These are phyloP conservation scores for Xylariaceae sp. DNA, from an alignment of 2,329 filamentous ascomycete genomes.

Conservation along the genomic window DNA sequence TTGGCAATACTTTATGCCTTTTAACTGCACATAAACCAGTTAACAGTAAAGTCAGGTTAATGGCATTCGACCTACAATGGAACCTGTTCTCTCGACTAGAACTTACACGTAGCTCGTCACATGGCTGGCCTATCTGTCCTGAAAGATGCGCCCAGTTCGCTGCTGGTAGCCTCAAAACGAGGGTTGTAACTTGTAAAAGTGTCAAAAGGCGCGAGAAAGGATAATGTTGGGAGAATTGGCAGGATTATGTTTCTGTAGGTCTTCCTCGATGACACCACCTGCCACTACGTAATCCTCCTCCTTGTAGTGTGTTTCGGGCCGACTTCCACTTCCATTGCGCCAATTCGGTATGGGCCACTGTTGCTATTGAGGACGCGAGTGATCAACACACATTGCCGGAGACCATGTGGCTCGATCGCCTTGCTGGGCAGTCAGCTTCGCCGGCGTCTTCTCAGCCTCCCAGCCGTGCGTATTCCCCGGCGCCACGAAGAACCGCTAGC, in stretches of 20 bases:
- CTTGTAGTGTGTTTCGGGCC: background rate
- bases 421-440: conserved; percentile 65
- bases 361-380: conserved; percentile 15
- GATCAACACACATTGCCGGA: conserved; percentile 3
- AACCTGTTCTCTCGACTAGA: too few relatives aligned
- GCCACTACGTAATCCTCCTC: background rate
- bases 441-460: conserved; percentile 48
- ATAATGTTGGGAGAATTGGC: background rate
- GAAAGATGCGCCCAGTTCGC: too few relatives aligned
- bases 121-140: too few relatives aligned
- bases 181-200: too few relatives aligned
- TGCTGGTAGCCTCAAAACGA: too few relatives aligned
- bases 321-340: conserved; percentile 7
- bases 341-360: conserved; percentile 8
- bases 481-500: conserved; percentile 60
- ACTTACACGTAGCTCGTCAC: too few relatives aligned
- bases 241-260: background rate
- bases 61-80: too few relatives aligned
- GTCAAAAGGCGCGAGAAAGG: too few relatives aligned
- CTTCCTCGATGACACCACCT: background rate
- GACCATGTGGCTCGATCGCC: conserved; percentile 85
- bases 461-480: conserved; percentile 67
- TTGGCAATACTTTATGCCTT: too few relatives aligned
- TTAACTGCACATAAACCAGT: too few relatives aligned
- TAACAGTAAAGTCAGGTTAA: too few relatives aligned